Evolutionary conservation across 306 rosid genomes (phyloP).

Genomic region (Trichosanthes cucumerina): DNA sequence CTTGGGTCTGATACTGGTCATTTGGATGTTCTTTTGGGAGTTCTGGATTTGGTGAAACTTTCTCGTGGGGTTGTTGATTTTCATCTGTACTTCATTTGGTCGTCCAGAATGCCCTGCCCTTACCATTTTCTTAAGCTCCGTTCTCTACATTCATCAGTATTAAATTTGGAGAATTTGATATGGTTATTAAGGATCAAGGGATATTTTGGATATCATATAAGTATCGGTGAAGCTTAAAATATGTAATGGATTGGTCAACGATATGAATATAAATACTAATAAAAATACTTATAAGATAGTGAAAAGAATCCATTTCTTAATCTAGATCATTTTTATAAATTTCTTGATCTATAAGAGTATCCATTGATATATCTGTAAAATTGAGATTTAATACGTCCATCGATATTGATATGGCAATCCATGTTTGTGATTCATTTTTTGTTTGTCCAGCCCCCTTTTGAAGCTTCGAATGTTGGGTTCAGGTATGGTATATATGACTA

Average conservation of each 20-base stretch:
- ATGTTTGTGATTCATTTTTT: not conserved
- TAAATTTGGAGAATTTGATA: too few species aligned
- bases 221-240: not conserved
- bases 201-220: not conserved
- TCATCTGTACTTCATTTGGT: not conserved
- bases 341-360: too few species aligned
- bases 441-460: not conserved
- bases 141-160: not conserved
- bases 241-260: not conserved
- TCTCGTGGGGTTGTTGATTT: not conserved
- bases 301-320: too few species aligned
- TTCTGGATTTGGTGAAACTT: not conserved
- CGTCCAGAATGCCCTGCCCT: not conserved
- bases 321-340: too few species aligned
- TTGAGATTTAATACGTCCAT: too few species aligned
- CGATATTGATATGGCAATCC: too few species aligned
- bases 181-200: not conserved
- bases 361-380: too few species aligned
- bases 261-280: not conserved
- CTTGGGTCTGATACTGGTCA: not conserved
- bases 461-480: not conserved
- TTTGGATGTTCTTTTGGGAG: not conserved
- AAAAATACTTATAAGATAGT: too few species aligned
- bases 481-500: not conserved
- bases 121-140: not conserved